Evolutionary conservation across 2,329 filamentous ascomycete genomes (phyloP).

Genomic region (Thelonectria blattea): DNA sequence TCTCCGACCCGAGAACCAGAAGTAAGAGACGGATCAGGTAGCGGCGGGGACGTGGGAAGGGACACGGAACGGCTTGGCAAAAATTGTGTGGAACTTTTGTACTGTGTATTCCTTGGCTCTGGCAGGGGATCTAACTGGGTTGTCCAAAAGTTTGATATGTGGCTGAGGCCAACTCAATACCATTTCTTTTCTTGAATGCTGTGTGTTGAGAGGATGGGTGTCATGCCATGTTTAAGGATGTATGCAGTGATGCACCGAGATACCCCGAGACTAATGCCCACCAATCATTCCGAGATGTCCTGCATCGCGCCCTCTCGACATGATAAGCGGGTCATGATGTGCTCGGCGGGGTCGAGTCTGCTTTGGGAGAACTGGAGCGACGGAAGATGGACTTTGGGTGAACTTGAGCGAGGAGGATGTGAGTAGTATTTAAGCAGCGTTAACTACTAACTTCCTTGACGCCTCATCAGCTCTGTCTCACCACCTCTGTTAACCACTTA

Average conservation of each 20-base stretch:
- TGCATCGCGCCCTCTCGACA: constrained; percentile 6
- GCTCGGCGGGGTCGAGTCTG: neutral
- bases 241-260: neutral
- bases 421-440: too few species aligned
- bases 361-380: constrained; percentile 4
- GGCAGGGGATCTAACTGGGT: constrained; percentile 30
- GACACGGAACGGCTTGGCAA: constrained; percentile 33
- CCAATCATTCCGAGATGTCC: neutral
- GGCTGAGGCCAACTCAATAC: constrained; percentile 22
- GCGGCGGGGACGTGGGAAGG: constrained; percentile 26
- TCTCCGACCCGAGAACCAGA: constrained; percentile 87
- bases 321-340: constrained; percentile 18
- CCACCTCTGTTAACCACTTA: too few species aligned
- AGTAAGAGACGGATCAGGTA: constrained; percentile 54
- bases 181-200: constrained; percentile 17
- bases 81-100: constrained; percentile 35
- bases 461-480: neutral
- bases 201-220: neutral
- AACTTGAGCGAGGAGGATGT: neutral
- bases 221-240: neutral
- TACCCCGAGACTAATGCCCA: too few species aligned
- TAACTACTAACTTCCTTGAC: neutral
- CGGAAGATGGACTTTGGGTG: neutral
- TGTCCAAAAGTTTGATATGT: constrained; percentile 39
- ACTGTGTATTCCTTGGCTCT: constrained; percentile 36